phyloP scores from a whole-genome alignment of 225 moss, liverwort and hornwort genomes.

The Straminergon stramineum region DNA sequence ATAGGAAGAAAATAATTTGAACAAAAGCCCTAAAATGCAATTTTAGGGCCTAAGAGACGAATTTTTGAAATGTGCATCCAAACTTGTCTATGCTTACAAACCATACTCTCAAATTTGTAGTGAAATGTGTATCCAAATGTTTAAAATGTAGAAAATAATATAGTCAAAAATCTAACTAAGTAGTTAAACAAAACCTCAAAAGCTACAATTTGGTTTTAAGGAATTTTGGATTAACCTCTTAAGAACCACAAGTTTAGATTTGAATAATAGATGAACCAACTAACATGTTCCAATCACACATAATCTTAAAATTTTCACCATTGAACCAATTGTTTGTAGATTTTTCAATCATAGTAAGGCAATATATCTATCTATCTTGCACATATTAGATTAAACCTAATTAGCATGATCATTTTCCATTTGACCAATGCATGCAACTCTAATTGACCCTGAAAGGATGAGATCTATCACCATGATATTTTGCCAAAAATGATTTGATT shows the following conservation, averaged over 20 bases:
- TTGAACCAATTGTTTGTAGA: too few species aligned
- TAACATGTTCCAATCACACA: neutral
- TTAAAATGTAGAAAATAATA: fast-evolving
- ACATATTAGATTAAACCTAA: too few species aligned
- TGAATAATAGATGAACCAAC: neutral
- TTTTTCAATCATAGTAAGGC: too few species aligned
- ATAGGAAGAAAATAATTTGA: neutral
- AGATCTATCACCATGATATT: too few species aligned
- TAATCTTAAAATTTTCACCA: neutral
- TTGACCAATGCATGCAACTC: too few species aligned
- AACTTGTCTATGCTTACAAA: neutral
- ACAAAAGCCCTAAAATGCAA: too few species aligned
- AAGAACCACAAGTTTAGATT: neutral
- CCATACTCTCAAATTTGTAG: neutral
- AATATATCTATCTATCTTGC: too few species aligned
- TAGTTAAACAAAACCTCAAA: neutral
- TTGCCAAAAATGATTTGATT: too few species aligned
- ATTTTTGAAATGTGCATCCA: neutral
- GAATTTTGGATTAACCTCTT: neutral
- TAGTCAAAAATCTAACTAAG: neutral
- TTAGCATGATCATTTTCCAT: too few species aligned
- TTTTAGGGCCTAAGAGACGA: neutral
- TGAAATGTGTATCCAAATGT: neutral
- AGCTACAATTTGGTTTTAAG: neutral
- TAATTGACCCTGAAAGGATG: too few species aligned